A percentile compares a stretch with the other conserved stretches of the same genome.
phyloP scores from a whole-genome alignment of 1,284 basidiomycete species.

The Ceratobasidium sp. region DNA sequence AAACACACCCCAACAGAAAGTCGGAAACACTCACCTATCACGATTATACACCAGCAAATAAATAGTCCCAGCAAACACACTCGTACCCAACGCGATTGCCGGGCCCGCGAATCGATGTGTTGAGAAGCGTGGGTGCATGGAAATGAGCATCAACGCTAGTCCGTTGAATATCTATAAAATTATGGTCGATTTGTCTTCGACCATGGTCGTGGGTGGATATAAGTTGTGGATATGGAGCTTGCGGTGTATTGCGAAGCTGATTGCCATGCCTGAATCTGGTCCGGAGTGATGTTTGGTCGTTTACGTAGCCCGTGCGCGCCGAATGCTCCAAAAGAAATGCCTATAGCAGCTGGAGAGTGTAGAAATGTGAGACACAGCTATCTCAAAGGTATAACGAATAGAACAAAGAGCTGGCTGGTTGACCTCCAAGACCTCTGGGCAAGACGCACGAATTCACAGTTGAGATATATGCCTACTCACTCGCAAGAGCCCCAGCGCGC shows the following conservation, averaged over 20 bases:
- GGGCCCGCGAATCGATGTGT: constrained; percentile 77
- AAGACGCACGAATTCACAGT: not conserved
- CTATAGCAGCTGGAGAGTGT: constrained; percentile 64
- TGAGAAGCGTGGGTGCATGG: constrained; percentile 77
- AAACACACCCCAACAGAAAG: not conserved
- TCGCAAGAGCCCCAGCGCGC: not conserved
- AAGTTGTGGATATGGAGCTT: constrained; percentile 52
- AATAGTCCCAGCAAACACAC: constrained; percentile 81
- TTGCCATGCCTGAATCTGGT: constrained; percentile 71
- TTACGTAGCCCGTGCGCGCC: constrained; percentile 75
- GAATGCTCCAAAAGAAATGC: constrained; percentile 77
- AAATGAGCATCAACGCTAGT: constrained; percentile 77
- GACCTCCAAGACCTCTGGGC: not conserved
- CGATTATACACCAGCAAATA: constrained; percentile 72
- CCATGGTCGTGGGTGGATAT: not conserved
- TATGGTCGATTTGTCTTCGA: not conserved
- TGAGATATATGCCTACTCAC: not conserved
- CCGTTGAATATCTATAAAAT: constrained; percentile 78
- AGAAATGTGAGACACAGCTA: not conserved
- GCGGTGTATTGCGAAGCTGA: constrained; percentile 77
- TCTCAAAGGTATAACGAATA: not conserved
- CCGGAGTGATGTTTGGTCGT: constrained; percentile 65
- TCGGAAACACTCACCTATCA: constrained; percentile 63
- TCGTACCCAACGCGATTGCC: constrained; percentile 73
- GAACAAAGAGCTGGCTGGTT: not conserved